A percentile compares a stretch with the other conserved stretches of the same genome.
Conservation (phyloP, 768 basidiomycete species). For the Hygrophoropsis aurantiaca region DNA sequence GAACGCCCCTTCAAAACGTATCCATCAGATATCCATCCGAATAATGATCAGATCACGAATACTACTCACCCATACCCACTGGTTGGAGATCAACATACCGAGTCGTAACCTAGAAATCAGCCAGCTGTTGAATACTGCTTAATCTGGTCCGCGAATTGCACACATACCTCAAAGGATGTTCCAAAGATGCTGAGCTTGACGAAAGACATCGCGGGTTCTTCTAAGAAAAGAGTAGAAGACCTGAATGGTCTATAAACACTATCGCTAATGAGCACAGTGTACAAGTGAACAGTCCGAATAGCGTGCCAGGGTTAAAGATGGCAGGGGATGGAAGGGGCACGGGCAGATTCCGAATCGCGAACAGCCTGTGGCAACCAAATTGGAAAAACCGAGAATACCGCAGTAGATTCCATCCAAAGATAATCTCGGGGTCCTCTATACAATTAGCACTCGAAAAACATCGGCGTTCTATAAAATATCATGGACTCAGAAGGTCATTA, state of each 20-base stretch:
- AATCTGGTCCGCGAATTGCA: slow-evolving; percentile 10
- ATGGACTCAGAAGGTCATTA: too few relatives aligned
- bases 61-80: slow-evolving; percentile 90
- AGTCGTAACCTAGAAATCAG: slow-evolving; percentile 76
- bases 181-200: slow-evolving; percentile 99
- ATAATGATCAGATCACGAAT: slow-evolving; percentile 6
- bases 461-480: too few relatives aligned
- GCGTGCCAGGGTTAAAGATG: slow-evolving; percentile 11
- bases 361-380: background rate
- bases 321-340: slow-evolving; percentile 13
- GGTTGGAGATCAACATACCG: slow-evolving; percentile 99
- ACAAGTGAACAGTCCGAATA: background rate
- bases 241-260: background rate
- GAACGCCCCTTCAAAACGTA: slow-evolving; percentile 70
- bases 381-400: background rate
- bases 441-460: too few relatives aligned
- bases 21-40: slow-evolving; percentile 16
- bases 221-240: slow-evolving; percentile 4
- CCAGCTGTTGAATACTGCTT: slow-evolving; percentile 11
- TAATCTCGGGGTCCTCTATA: too few relatives aligned
- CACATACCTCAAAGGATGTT: slow-evolving; percentile 88
- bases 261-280: background rate
- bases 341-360: slow-evolving; percentile 10
- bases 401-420: too few relatives aligned
- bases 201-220: slow-evolving; percentile 66